Percentiles rank a stretch among this genome's conserved stretches.
phyloP scores from a whole-genome alignment of 169 alveolate genomes.

The Plasmodium knowlesi region DNA sequence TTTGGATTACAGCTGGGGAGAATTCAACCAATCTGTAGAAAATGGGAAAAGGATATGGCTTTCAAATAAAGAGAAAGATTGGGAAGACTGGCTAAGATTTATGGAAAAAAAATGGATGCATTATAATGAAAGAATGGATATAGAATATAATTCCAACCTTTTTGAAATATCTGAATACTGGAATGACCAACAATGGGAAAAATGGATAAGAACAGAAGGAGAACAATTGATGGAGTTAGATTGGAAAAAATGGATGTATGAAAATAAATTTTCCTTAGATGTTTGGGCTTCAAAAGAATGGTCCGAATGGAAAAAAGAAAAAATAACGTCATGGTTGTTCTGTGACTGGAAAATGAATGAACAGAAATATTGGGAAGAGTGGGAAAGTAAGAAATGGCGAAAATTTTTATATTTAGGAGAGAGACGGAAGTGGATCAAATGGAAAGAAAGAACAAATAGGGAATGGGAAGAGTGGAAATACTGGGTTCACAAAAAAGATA shows the following conservation, averaged over 20 bases:
- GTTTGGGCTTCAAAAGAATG: constrained; percentile 8
- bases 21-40: constrained; percentile 2
- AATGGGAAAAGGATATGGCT: not conserved
- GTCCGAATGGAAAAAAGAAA: constrained; percentile 16
- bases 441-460: constrained; percentile 4
- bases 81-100: not conserved
- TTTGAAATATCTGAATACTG: not conserved
- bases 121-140: constrained; percentile 23
- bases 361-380: constrained; percentile 5
- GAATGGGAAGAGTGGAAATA: constrained; percentile 2
- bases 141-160: constrained; percentile 9
- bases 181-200: constrained; percentile 18
- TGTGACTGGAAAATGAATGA: constrained; percentile 15
- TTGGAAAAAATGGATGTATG: constrained; percentile 17
- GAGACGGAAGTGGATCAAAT: not conserved
- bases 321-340: not conserved
- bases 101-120: constrained; percentile 36
- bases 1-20: constrained; percentile 1
- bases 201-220: constrained; percentile 25
- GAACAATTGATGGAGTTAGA: constrained; percentile 2
- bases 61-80: not conserved
- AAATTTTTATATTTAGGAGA: not conserved
- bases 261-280: constrained; percentile 20
- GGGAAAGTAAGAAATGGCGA: constrained; percentile 22
- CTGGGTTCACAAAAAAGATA: constrained; percentile 11